phyloP scores from a whole-genome alignment of 116 monocot species.

The Posidonia oceanica region DNA sequence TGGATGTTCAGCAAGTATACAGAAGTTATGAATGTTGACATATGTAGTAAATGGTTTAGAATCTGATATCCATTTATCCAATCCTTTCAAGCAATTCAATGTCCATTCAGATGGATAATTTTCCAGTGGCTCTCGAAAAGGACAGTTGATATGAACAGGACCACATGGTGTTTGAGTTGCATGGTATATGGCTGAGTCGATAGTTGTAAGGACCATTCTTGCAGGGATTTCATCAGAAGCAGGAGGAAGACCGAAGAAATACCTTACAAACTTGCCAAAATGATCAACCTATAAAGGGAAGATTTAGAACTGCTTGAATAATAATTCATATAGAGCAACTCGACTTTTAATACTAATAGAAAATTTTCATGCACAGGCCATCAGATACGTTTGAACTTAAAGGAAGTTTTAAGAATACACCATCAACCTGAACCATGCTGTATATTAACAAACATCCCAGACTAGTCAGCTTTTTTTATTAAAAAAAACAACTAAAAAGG shows the following conservation, averaged over 20 bases:
- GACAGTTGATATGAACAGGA: slow-evolving; percentile 89
- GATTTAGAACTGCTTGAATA: not conserved
- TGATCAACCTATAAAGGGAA: slow-evolving; percentile 60
- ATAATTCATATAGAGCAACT: not conserved
- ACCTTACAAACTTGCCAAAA: slow-evolving; percentile 80
- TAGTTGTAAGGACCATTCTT: slow-evolving; percentile 84
- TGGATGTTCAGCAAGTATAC: slow-evolving; percentile 6
- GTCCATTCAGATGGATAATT: slow-evolving; percentile 43
- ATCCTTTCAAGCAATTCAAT: slow-evolving; percentile 52
- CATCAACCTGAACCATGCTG: too few relatives aligned
- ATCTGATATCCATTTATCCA: slow-evolving; percentile 60
- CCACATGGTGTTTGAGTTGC: slow-evolving; percentile 64
- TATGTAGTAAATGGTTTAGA: slow-evolving; percentile 70
- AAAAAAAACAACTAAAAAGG: too few relatives aligned
- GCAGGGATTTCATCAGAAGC: slow-evolving; percentile 66
- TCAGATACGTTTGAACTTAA: too few relatives aligned
- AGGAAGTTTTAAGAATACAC: too few relatives aligned
- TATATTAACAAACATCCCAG: too few relatives aligned
- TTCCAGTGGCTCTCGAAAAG: slow-evolving; percentile 78
- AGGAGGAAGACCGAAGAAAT: slow-evolving; percentile 74
- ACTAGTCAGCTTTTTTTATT: too few relatives aligned
- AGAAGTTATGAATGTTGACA: slow-evolving; percentile 27
- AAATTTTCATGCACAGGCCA: too few relatives aligned
- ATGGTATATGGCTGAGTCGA: slow-evolving; percentile 67
- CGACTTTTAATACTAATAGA: too few relatives aligned